Evolutionary conservation across 1,284 basidiomycete species (phyloP).

Genomic region (Malassezia nana): DNA sequence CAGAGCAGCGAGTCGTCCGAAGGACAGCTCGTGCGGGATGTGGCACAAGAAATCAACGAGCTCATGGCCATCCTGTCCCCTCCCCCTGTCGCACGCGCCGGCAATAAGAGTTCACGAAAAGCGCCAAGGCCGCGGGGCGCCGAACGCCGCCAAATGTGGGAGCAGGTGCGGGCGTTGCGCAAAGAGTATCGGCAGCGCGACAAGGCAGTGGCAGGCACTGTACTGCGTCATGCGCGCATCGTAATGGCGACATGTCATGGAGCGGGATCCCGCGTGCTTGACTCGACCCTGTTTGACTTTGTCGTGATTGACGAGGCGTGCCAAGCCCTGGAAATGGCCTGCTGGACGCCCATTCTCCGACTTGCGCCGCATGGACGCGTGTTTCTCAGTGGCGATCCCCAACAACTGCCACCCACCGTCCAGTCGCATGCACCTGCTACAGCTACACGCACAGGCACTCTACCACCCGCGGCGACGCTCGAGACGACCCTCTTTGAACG

Average conservation of each 20-base stretch:
- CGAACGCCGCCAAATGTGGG: conserved; percentile 80
- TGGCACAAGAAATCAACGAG: conserved; percentile 27
- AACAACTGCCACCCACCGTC: conserved; percentile 75
- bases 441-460: conserved; percentile 1
- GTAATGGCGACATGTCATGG: conserved; percentile 88
- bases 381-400: conserved; percentile 49
- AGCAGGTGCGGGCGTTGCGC: conserved; percentile 74
- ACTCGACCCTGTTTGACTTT: conserved; percentile 60
- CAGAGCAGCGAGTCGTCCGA: conserved; percentile 55
- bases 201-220: conserved; percentile 66
- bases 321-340: conserved; percentile 88
- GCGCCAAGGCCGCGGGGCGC: conserved; percentile 53
- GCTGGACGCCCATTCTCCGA: conserved; percentile 80
- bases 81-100: conserved; percentile 21
- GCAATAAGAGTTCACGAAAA: conserved; percentile 35
- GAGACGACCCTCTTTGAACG: conserved; percentile 86
- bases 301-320: conserved; percentile 86
- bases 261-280: conserved; percentile 26
- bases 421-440: conserved; percentile 25
- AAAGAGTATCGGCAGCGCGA: conserved; percentile 90
- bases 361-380: conserved; percentile 22
- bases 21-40: conserved; percentile 36
- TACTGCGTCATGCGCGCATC: conserved; percentile 68
- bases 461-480: conserved; percentile 53
- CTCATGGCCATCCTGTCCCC: conserved; percentile 15